Evolutionary conservation across 106 monocot genomes (phyloP).

Genomic region (Chionographis japonica): DNA sequence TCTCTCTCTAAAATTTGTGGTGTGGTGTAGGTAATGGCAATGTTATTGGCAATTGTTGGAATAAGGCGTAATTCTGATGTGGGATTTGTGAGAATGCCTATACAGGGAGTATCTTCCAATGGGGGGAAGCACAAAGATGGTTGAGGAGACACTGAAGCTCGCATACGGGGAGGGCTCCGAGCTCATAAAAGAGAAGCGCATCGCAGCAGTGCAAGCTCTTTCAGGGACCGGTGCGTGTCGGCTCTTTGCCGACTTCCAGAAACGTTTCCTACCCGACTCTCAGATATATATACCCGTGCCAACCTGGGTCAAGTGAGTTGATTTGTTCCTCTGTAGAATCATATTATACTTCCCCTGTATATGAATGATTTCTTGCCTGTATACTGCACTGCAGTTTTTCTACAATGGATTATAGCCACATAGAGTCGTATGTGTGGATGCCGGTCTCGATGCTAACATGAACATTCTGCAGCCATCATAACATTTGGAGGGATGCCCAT

Average conservation of each 20-base stretch:
- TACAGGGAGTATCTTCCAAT: slow-evolving; percentile 98
- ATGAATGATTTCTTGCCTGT: too few species aligned
- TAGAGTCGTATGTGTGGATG: neutral
- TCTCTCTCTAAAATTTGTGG: too few species aligned
- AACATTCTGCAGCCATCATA: slow-evolving; percentile 75
- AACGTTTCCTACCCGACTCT: slow-evolving; percentile 76
- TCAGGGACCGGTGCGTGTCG: slow-evolving; percentile 97
- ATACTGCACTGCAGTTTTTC: too few species aligned
- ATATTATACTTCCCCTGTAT: too few species aligned
- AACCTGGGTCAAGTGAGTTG: slow-evolving; percentile 89
- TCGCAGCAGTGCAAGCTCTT: slow-evolving; percentile 88
- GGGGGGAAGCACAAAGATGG: slow-evolving; percentile 84
- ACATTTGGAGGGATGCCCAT: slow-evolving; percentile 98
- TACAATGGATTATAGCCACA: neutral
- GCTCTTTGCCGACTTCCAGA: slow-evolving; percentile 96
- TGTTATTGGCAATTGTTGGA: too few species aligned
- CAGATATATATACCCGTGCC: slow-evolving; percentile 97
- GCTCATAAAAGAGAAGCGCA: slow-evolving; percentile 77
- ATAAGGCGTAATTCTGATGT: neutral
- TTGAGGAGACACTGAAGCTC: slow-evolving; percentile 87
- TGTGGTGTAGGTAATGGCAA: too few species aligned
- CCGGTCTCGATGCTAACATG: neutral
- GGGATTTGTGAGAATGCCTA: neutral
- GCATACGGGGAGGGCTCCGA: slow-evolving; percentile 94
- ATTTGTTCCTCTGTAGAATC: neutral